Percentiles rank a stretch among this genome's conserved stretches.
phyloP scores from a whole-genome alignment of 768 basidiomycete genomes.

The Suillus ampliporus region DNA sequence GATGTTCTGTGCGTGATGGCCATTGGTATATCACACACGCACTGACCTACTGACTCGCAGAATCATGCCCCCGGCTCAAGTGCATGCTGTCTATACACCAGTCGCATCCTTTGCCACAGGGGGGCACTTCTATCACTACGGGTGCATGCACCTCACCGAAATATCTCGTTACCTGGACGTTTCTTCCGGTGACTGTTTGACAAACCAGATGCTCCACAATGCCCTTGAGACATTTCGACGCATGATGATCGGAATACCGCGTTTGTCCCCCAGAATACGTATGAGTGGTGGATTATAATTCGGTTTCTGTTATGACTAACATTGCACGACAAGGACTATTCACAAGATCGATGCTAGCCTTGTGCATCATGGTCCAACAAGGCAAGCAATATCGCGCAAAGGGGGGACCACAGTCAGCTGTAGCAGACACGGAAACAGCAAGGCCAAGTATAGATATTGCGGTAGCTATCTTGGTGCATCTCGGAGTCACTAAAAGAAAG shows the following conservation, averaged over 20 bases:
- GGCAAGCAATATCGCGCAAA: too few relatives aligned
- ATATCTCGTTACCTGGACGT: not conserved
- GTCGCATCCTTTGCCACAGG: slow-evolving; percentile 9
- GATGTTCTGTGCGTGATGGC: too few relatives aligned
- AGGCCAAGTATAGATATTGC: too few relatives aligned
- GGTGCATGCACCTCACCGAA: slow-evolving; percentile 15
- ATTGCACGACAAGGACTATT: not conserved
- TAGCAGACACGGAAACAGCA: too few relatives aligned
- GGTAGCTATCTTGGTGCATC: too few relatives aligned
- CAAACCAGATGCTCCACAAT: not conserved
- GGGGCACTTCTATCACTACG: slow-evolving; percentile 14
- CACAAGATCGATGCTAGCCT: not conserved
- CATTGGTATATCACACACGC: not conserved
- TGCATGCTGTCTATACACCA: slow-evolving; percentile 14
- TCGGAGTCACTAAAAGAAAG: too few relatives aligned
- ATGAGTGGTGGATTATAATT: not conserved
- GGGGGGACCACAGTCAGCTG: too few relatives aligned
- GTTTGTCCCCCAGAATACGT: not conserved
- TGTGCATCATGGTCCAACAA: not conserved
- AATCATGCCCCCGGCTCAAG: slow-evolving; percentile 13
- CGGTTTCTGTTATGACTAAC: too few relatives aligned
- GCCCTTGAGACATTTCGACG: not conserved
- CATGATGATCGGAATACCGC: slow-evolving; percentile 5
- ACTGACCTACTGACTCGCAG: not conserved
- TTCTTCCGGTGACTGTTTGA: not conserved